Conservation (phyloP, 1,139 yeast species). For the Blastobotrys capitulatus region DNA sequence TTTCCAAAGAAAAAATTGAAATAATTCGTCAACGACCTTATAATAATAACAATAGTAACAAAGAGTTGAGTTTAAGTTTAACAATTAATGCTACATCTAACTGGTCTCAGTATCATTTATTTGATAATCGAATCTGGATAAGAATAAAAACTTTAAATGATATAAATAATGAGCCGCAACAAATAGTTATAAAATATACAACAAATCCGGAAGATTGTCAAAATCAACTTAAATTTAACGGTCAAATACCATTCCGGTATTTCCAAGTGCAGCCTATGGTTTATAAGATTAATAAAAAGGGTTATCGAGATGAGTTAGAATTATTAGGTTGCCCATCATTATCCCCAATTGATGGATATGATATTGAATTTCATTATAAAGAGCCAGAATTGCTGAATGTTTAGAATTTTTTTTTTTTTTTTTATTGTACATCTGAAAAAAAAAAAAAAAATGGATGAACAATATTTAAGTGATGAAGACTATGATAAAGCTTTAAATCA, state of each 20-base stretch:
- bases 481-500: not conserved
- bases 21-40: slow-evolving; percentile 10
- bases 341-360: not conserved
- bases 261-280: slow-evolving; percentile 8
- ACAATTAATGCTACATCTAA: not conserved
- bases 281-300: not conserved
- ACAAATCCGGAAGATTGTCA: not conserved
- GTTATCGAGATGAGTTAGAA: not conserved
- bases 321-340: slow-evolving; percentile 1
- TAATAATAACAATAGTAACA: not conserved
- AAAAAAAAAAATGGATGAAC: not conserved
- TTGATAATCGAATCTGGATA: slow-evolving; percentile 30
- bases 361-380: slow-evolving; percentile 4
- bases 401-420: not conserved
- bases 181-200: slow-evolving; percentile 1
- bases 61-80: not conserved
- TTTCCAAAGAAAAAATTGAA: not conserved
- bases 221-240: not conserved
- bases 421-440: not conserved
- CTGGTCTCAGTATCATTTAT: slow-evolving; percentile 25
- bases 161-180: not conserved
- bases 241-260: not conserved
- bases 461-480: not conserved
- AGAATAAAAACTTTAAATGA: not conserved
- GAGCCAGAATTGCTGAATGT: slow-evolving; percentile 1